Evolutionary conservation across 192 early-diverging fungal genomes (phyloP).

Genomic region (Phycomyces blakesleeanus): DNA sequence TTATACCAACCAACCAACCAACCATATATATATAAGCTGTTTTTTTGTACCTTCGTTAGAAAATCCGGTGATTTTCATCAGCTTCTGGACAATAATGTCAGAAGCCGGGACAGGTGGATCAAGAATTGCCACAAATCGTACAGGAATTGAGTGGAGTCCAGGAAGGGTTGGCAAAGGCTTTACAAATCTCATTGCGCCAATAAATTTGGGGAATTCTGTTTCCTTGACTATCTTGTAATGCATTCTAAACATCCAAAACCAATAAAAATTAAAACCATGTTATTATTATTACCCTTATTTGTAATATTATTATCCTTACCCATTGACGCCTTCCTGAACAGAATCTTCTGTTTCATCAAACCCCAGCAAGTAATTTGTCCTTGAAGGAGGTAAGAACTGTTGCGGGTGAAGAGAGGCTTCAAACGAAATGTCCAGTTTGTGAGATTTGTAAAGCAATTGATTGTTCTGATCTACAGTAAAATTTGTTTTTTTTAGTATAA

Average conservation of each 20-base stretch:
- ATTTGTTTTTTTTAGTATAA: not conserved
- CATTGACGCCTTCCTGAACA: slow-evolving; percentile 12
- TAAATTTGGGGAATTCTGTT: slow-evolving; percentile 12
- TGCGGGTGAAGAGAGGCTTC: slow-evolving; percentile 15
- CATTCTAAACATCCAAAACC: slow-evolving; percentile 8
- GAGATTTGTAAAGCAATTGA: slow-evolving; percentile 1
- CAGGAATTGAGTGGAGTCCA: slow-evolving; percentile 12
- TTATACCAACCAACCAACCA: not conserved
- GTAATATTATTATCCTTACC: slow-evolving; percentile 5
- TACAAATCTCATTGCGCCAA: slow-evolving; percentile 17
- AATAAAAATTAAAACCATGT: not conserved
- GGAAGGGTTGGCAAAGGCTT: slow-evolving; percentile 15
- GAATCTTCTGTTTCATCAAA: slow-evolving; percentile 30
- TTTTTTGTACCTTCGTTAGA: not conserved
- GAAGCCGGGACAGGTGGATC: slow-evolving; percentile 25
- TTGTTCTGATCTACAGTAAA: not conserved
- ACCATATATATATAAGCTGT: not conserved
- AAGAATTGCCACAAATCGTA: slow-evolving; percentile 28
- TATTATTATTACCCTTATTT: not conserved
- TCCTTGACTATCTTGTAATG: slow-evolving; percentile 26
- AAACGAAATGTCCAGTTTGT: slow-evolving; percentile 20
- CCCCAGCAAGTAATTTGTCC: slow-evolving; percentile 16
- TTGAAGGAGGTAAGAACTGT: slow-evolving; percentile 14
- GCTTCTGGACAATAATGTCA: slow-evolving; percentile 16
- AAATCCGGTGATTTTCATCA: slow-evolving; percentile 17